Evolutionary conservation across 2,329 filamentous ascomycete species (phyloP).

Genomic region (Xylariaceae sp.): DNA sequence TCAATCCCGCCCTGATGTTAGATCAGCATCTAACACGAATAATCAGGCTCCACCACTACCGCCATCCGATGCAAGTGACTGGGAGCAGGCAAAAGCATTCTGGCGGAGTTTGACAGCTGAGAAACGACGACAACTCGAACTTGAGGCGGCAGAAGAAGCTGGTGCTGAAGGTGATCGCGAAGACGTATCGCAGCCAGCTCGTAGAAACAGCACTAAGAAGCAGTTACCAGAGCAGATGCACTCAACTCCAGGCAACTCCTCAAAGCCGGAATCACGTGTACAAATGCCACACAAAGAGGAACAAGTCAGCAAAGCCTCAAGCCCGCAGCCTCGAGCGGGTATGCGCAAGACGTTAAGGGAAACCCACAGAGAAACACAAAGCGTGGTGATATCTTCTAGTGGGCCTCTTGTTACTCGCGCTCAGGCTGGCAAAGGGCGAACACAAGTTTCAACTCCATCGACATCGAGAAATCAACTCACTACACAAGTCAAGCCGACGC

Average conservation of each 20-base stretch:
- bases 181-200: constrained; percentile 28
- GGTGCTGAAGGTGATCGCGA: constrained; percentile 44
- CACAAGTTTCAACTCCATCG: constrained; percentile 7
- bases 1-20: constrained; percentile 14
- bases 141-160: constrained; percentile 50
- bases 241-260: constrained; percentile 16
- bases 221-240: constrained; percentile 38
- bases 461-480: constrained; percentile 11
- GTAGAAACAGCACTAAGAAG: constrained; percentile 33
- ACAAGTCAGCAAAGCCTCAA: constrained; percentile 18
- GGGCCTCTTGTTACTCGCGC: constrained; percentile 7
- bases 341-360: constrained; percentile 32
- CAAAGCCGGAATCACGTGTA: constrained; percentile 32
- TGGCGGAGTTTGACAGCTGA: constrained; percentile 63
- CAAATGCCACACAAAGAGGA: constrained; percentile 45
- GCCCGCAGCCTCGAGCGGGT: constrained; percentile 13
- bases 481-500: constrained; percentile 26
- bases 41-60: background rate
- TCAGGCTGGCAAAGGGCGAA: constrained; percentile 6
- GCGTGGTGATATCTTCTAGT: constrained; percentile 3
- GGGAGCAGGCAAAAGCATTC: constrained; percentile 63
- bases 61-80: constrained; percentile 42
- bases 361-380: constrained; percentile 6
- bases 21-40: constrained; percentile 13
- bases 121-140: constrained; percentile 57